Evolutionary conservation across 2,329 filamentous ascomycete genomes (phyloP).

Genomic region (Sphaceloma murrayae): DNA sequence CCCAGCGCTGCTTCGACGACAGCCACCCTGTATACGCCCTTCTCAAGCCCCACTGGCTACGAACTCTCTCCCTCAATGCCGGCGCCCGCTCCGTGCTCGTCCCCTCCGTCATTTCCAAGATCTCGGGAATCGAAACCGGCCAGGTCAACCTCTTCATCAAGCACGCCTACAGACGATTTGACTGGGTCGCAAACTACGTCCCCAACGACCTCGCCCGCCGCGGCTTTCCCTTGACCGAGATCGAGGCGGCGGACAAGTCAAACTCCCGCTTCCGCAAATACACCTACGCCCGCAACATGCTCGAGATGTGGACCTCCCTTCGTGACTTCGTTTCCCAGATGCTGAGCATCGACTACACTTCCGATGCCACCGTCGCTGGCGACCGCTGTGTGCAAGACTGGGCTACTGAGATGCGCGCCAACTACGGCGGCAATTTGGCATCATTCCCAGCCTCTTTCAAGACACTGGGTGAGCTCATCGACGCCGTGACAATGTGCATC

Average conservation of each 20-base stretch:
- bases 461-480: constrained; percentile 35
- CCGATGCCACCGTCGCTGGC: constrained; percentile 23
- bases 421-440: constrained; percentile 32
- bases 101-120: constrained; percentile 36
- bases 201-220: constrained; percentile 38
- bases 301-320: constrained; percentile 37
- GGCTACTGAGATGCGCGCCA: constrained; percentile 33
- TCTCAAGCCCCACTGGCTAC: constrained; percentile 42
- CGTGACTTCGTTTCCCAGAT: constrained; percentile 33
- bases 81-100: constrained; percentile 38
- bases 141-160: constrained; percentile 33
- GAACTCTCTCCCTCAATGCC: constrained; percentile 42
- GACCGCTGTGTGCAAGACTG: constrained; percentile 33
- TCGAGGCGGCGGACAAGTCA: constrained; percentile 20
- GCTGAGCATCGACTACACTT: constrained; percentile 28
- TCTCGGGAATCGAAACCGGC: constrained; percentile 35
- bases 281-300: constrained; percentile 40
- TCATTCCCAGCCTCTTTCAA: constrained; percentile 36
- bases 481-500: constrained; percentile 45
- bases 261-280: constrained; percentile 38
- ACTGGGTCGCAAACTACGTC: constrained; percentile 39
- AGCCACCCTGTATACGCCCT: constrained; percentile 38
- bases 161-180: constrained; percentile 36
- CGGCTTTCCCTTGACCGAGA: constrained; percentile 34
- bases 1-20: constrained; percentile 18